Conservation (phyloP, 2,329 filamentous ascomycete genomes). For the Alternaria burnsii region DNA sequence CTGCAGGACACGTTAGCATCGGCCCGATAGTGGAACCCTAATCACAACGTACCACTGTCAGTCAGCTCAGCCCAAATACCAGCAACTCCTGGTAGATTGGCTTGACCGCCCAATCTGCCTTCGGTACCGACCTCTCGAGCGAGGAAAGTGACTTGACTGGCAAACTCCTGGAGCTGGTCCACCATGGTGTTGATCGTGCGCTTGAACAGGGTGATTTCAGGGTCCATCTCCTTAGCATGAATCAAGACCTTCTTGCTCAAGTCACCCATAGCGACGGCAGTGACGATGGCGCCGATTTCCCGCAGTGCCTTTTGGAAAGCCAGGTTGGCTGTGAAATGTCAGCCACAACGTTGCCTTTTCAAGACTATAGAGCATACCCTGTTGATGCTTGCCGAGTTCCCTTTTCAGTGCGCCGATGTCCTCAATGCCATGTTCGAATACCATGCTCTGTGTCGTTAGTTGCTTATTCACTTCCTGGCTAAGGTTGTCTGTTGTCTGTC, state of each 20-base stretch:
- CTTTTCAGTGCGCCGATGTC: slow-evolving; percentile 90
- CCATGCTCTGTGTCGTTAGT: slow-evolving; percentile 82
- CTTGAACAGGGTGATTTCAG: slow-evolving; percentile 97
- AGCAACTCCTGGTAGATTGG: slow-evolving; percentile 90
- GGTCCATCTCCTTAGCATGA: slow-evolving; percentile 95
- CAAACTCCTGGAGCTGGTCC: slow-evolving; percentile 96
- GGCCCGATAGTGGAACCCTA: slow-evolving; percentile 29
- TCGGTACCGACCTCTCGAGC: slow-evolving; percentile 96
- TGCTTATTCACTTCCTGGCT: slow-evolving; percentile 87
- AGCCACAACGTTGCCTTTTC: slow-evolving; percentile 72
- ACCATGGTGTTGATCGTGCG: slow-evolving; percentile 99
- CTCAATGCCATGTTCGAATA: slow-evolving; percentile 79
- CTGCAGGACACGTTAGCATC: slow-evolving; percentile 54
- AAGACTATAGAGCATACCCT: slow-evolving; percentile 8
- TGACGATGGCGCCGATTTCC: slow-evolving; percentile 97
- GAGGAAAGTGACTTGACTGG: slow-evolving; percentile 92
- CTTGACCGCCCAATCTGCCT: slow-evolving; percentile 91
- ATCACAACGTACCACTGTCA: slow-evolving; percentile 56
- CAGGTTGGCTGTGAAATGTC: slow-evolving; percentile 85
- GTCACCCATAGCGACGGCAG: slow-evolving; percentile 92
- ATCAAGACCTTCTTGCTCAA: slow-evolving; percentile 97
- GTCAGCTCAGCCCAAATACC: slow-evolving; percentile 98
- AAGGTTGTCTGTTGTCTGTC: slow-evolving; percentile 67
- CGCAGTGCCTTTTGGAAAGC: slow-evolving; percentile 97
- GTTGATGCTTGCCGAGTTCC: slow-evolving; percentile 95